Conservation (phyloP, 2,329 filamentous ascomycete genomes). For the Zymoseptoria brevis region DNA sequence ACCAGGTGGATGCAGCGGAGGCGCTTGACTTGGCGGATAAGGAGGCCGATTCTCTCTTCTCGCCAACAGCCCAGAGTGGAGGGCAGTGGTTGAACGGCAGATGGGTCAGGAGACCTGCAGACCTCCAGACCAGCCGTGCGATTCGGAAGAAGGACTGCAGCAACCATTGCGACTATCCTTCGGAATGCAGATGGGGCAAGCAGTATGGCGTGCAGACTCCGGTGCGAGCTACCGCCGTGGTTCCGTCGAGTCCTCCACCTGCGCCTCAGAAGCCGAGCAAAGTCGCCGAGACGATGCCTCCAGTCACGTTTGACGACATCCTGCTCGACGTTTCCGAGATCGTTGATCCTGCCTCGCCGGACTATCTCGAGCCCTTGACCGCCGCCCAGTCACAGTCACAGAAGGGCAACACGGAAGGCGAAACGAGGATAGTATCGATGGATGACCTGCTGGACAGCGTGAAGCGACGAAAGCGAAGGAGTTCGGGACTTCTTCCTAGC, state of each 20-base stretch:
- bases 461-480: slow-evolving; percentile 23
- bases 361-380: slow-evolving; percentile 15
- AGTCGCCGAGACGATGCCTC: slow-evolving; percentile 1
- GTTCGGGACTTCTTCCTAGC: slow-evolving; percentile 15
- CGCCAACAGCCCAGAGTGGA: slow-evolving; percentile 1
- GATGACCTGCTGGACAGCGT: slow-evolving; percentile 22
- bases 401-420: slow-evolving; percentile 10
- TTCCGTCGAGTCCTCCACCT: slow-evolving; percentile 1
- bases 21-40: slow-evolving; percentile 12
- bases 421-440: slow-evolving; percentile 21
- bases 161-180: slow-evolving; percentile 39
- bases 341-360: slow-evolving; percentile 4
- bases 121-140: not conserved
- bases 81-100: slow-evolving; percentile 14
- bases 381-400: slow-evolving; percentile 2
- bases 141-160: slow-evolving; percentile 34
- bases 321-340: slow-evolving; percentile 9
- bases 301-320: slow-evolving; percentile 24
- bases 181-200: slow-evolving; percentile 38
- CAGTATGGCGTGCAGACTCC: slow-evolving; percentile 23
- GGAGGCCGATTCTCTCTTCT: not conserved
- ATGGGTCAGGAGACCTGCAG: slow-evolving; percentile 10
- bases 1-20: slow-evolving; percentile 19
- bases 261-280: not conserved
- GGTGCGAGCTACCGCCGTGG: slow-evolving; percentile 1